Evolutionary conservation across 331 rosid genomes (phyloP).

Genomic region (Pyrus hybrid): DNA sequence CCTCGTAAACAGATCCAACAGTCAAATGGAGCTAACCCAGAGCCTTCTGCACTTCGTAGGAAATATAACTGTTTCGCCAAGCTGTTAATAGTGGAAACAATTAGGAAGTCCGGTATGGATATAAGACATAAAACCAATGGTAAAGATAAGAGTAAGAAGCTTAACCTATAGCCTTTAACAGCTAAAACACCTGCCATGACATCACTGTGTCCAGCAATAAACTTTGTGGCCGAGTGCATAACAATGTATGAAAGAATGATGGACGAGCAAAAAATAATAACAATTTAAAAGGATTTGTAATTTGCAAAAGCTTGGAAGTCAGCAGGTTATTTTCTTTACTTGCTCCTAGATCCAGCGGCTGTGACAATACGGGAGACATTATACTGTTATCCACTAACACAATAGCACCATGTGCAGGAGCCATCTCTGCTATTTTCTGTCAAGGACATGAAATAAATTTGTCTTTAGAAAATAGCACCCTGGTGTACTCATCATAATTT

Average conservation of each 20-base stretch:
- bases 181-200: slow-evolving; percentile 93
- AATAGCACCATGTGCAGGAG: slow-evolving; percentile 47
- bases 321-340: slow-evolving; percentile 26
- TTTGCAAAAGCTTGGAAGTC: slow-evolving; percentile 2
- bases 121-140: not conserved
- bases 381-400: slow-evolving; percentile 89
- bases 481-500: not conserved
- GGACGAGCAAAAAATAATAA: not conserved
- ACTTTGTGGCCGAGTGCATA: slow-evolving; percentile 90
- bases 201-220: slow-evolving; percentile 87
- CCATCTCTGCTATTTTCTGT: slow-evolving; percentile 63
- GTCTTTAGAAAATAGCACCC: not conserved
- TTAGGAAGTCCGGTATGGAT: not conserved
- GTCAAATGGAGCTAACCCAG: slow-evolving; percentile 88
- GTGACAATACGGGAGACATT: slow-evolving; percentile 90
- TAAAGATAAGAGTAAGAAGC: not conserved
- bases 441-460: not conserved
- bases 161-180: slow-evolving; percentile 66
- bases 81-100: slow-evolving; percentile 34
- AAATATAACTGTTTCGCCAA: slow-evolving; percentile 77
- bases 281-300: not conserved
- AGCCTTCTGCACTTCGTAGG: slow-evolving; percentile 83
- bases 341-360: slow-evolving; percentile 89
- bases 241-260: slow-evolving; percentile 51
- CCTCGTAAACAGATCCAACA: slow-evolving; percentile 87